Evolutionary conservation across 345 rosid species (phyloP), one percentile per base, ranked within the genome.

Genomic region (Combretum micranthum): DNA sequence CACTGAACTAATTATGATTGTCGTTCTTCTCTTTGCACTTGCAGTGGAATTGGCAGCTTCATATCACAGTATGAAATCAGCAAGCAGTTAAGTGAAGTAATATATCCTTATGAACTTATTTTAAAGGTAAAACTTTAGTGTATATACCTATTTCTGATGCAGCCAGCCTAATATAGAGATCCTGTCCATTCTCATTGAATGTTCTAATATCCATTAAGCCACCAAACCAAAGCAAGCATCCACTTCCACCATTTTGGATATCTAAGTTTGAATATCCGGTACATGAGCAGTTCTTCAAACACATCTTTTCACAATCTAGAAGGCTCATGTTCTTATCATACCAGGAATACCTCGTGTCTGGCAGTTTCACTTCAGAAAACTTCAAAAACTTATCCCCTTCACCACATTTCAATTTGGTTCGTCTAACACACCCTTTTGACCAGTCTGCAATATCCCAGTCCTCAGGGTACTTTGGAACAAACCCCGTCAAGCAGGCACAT

Each of bases 231-330:
- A 80, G 44, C 61, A 74, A 66, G 64, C 85, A 77, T 0, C 85
- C 82, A 6, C 67, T 56, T 15, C 75, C 77, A 25, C 60, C 63
- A 15, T 51, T 60, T 43, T 25, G 42, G 14, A 73, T 56, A 55
- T 75, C 64, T 23, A 65, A 61, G 56, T 52, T 68, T 3, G 79
- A 60, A 56, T 70, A 81, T 42, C 80, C 86, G 0, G 47, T 75
- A 57, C 86, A 81, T 1, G 81, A 75, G 61, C 86, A 81, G 19
- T 81, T 70, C 43, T 59, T 44, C 63, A 59, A 51, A 53, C 83
- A 77, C 18, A 52, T 19, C n/a, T 44, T 20, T 39, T 59, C 60
- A 25, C 86, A 77, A 15, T 70, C 75, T 10, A 4, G 4, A 11
- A 72, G 64, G 37, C 17, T 68, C 53, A 70, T 64, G 13, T 26